Conservation (phyloP, 2,329 filamentous ascomycete genomes). For the Epichloe gansuensis region DNA sequence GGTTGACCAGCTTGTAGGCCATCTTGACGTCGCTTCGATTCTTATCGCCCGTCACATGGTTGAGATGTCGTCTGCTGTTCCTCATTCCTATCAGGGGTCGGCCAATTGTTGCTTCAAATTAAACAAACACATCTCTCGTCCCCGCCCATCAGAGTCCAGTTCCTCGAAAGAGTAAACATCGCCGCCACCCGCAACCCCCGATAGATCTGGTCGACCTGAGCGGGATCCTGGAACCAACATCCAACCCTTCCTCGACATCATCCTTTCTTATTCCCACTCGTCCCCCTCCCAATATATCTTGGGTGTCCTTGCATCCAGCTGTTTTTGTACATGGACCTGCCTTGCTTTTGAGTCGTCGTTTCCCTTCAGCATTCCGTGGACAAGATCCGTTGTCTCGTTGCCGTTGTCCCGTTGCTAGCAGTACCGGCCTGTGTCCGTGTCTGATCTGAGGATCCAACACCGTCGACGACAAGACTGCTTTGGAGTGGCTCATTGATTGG, state of each 20-base stretch:
- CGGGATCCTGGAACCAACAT: constrained; percentile 5
- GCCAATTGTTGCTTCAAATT: constrained; percentile 8
- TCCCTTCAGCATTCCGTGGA: background rate
- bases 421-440: background rate
- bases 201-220: constrained; percentile 6
- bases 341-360: background rate
- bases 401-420: background rate
- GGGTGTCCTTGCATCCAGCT: background rate
- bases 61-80: constrained; percentile 3
- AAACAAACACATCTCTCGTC: constrained; percentile 10
- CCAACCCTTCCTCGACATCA: background rate
- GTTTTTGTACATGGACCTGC: background rate
- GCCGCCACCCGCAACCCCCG: constrained; percentile 6
- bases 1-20: constrained; percentile 4
- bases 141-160: constrained; percentile 7
- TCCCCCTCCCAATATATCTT: background rate
- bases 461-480: background rate
- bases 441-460: background rate
- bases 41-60: constrained; percentile 7
- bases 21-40: constrained; percentile 2
- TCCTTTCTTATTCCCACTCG: background rate
- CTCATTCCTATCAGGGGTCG: constrained; percentile 2
- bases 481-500: background rate
- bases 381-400: background rate
- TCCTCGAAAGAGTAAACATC: constrained; percentile 4